phyloP scores from a whole-genome alignment of 129 eudicot species.

The Rutidosis leptorrhynchoides region DNA sequence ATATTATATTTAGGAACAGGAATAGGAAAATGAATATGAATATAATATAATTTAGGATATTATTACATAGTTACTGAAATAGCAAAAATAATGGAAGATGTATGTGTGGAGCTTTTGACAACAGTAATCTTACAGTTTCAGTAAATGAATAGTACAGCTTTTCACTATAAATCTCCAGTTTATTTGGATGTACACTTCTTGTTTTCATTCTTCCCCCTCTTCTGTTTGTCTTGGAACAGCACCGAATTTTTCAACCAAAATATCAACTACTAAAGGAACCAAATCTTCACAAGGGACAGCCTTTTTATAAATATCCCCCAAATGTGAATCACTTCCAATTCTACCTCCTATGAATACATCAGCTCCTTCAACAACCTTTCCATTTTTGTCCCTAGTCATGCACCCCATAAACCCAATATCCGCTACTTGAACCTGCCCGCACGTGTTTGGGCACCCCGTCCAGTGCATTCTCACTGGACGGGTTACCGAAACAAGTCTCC shows the following conservation, averaged over 20 bases:
- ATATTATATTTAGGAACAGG: too few species aligned
- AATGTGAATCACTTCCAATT: slow-evolving; percentile 89
- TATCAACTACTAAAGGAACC: slow-evolving; percentile 80
- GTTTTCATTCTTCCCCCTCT: slow-evolving; percentile 60
- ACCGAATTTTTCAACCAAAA: slow-evolving; percentile 71
- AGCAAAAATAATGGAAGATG: slow-evolving; percentile 20
- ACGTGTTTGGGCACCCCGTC: slow-evolving; percentile 97
- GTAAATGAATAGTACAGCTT: slow-evolving; percentile 11
- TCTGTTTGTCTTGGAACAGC: slow-evolving; percentile 70
- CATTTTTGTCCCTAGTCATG: slow-evolving; percentile 75
- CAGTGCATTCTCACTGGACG: slow-evolving; percentile 90
- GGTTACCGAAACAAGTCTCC: slow-evolving; percentile 55
- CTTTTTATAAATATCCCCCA: slow-evolving; percentile 81
- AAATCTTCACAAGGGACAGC: slow-evolving; percentile 82
- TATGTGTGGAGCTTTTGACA: slow-evolving; percentile 26
- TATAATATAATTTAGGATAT: too few species aligned
- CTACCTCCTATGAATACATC: slow-evolving; percentile 90
- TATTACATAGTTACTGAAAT: slow-evolving; percentile 17
- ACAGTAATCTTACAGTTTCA: slow-evolving; percentile 18
- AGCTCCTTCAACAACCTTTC: slow-evolving; percentile 77
- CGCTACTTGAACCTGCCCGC: slow-evolving; percentile 98
- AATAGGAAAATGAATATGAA: too few species aligned
- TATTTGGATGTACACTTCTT: slow-evolving; percentile 25
- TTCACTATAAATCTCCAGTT: slow-evolving; percentile 15
- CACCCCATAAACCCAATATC: slow-evolving; percentile 99